Evolutionary conservation across 805 yeast species (phyloP).

Genomic region (Hanseniaspora osmophila): DNA sequence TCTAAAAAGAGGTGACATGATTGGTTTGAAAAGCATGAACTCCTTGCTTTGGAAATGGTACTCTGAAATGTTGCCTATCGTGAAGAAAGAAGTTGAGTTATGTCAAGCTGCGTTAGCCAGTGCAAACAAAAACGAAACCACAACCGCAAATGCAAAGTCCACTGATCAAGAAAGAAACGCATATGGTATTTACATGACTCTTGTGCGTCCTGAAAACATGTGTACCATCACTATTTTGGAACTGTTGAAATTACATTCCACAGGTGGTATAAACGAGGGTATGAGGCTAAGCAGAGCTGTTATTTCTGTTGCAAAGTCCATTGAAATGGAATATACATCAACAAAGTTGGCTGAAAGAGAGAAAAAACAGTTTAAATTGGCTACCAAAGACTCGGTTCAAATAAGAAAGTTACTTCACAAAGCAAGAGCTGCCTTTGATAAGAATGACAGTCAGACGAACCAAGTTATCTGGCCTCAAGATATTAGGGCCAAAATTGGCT

Average conservation of each 20-base stretch:
- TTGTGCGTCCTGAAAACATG: constrained; percentile 68
- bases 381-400: constrained; percentile 32
- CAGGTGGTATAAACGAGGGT: constrained; percentile 67
- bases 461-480: constrained; percentile 41
- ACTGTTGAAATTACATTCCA: constrained; percentile 54
- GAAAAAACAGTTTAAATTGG: constrained; percentile 38
- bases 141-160: neutral
- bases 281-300: constrained; percentile 77
- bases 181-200: constrained; percentile 64
- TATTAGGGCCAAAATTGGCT: constrained; percentile 62
- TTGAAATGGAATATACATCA: constrained; percentile 72
- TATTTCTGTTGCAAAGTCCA: constrained; percentile 64
- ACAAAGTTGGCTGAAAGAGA: constrained; percentile 49
- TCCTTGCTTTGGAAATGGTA: constrained; percentile 79
- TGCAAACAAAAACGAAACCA: constrained; percentile 7
- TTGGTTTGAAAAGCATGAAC: constrained; percentile 46
- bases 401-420: constrained; percentile 28
- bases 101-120: constrained; percentile 31
- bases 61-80: constrained; percentile 51
- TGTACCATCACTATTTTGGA: constrained; percentile 78
- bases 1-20: constrained; percentile 38
- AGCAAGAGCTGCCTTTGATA: constrained; percentile 25
- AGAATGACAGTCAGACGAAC: constrained; percentile 23
- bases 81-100: constrained; percentile 48
- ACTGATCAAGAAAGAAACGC: constrained; percentile 29